These are phyloP conservation scores for Trichoderma breve DNA, from an alignment of 2,329 filamentous ascomycete species.

Conservation along the genomic window DNA sequence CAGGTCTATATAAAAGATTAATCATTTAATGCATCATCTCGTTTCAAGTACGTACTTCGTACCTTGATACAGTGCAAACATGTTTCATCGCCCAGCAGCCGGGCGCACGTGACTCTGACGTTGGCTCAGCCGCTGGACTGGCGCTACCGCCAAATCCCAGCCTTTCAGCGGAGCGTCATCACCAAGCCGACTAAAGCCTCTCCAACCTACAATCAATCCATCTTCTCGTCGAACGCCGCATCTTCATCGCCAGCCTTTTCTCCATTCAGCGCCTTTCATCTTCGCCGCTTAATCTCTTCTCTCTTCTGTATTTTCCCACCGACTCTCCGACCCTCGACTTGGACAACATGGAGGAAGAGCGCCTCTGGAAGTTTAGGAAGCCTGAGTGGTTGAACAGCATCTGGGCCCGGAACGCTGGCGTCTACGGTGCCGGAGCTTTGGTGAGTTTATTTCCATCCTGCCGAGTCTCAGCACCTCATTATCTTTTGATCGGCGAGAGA, in stretches of 20 bases:
- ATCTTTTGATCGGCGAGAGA: background rate
- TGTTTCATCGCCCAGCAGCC: background rate
- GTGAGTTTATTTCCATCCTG: constrained; percentile 42
- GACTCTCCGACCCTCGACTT: background rate
- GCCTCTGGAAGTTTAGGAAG: constrained; percentile 65
- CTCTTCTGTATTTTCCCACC: background rate
- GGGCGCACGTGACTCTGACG: constrained; percentile 19
- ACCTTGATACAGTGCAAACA: background rate
- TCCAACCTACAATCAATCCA: background rate
- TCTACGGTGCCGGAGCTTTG: constrained; percentile 62
- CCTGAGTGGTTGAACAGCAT: constrained; percentile 66
- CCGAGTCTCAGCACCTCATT: background rate
- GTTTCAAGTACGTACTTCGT: background rate
- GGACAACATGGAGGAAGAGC: constrained; percentile 58
- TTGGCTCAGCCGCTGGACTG: constrained; percentile 15
- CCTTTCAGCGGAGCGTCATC: constrained; percentile 11
- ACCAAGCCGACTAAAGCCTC: background rate
- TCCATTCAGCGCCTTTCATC: background rate
- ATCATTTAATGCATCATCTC: background rate
- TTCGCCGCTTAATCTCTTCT: background rate
- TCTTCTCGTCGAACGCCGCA: background rate
- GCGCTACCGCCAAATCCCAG: constrained; percentile 14
- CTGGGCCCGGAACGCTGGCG: constrained; percentile 61
- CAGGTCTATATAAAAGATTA: background rate
- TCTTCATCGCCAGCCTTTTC: background rate